Percentiles rank a stretch among this genome's conserved stretches.
These are phyloP conservation scores for Lactifluus subvellereus DNA, from an alignment of 768 basidiomycete genomes.

Conservation along the genomic window DNA sequence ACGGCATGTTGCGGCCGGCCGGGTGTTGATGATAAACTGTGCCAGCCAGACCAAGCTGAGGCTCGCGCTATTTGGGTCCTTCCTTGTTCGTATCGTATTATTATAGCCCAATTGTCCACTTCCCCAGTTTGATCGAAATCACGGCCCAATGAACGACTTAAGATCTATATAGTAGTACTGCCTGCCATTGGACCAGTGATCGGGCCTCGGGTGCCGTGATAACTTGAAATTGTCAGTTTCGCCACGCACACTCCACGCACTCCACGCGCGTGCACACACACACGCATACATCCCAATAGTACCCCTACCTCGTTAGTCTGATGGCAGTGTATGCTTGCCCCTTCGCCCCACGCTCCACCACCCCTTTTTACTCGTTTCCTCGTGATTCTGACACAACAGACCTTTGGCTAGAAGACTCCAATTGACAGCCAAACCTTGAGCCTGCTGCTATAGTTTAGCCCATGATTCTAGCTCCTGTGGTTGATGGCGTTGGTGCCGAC, in stretches of 20 bases:
- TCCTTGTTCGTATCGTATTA: too few relatives aligned
- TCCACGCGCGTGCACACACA: not conserved
- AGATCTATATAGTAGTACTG: not conserved
- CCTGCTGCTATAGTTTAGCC: not conserved
- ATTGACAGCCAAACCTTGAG: not conserved
- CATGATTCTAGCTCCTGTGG: not conserved
- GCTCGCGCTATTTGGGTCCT: too few relatives aligned
- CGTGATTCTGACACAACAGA: not conserved
- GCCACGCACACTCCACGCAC: conserved; percentile 3
- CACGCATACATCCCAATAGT: not conserved
- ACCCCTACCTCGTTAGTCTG: not conserved
- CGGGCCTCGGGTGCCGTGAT: not conserved
- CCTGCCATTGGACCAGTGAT: not conserved
- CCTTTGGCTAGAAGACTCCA: not conserved
- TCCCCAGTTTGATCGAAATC: conserved; percentile 1
- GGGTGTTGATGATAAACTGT: not conserved
- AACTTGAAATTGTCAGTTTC: not conserved
- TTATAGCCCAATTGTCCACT: not conserved
- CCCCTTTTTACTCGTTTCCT: not conserved
- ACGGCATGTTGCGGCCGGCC: not conserved
- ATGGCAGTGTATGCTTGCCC: not conserved
- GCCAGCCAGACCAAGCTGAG: not conserved
- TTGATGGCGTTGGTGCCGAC: not conserved
- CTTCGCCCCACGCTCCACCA: not conserved
- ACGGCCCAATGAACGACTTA: not conserved